A percentile compares a stretch with the other conserved stretches of the same genome.
phyloP scores from a whole-genome alignment of 148 eudicot species.

The Heliamphora exappendiculata region DNA sequence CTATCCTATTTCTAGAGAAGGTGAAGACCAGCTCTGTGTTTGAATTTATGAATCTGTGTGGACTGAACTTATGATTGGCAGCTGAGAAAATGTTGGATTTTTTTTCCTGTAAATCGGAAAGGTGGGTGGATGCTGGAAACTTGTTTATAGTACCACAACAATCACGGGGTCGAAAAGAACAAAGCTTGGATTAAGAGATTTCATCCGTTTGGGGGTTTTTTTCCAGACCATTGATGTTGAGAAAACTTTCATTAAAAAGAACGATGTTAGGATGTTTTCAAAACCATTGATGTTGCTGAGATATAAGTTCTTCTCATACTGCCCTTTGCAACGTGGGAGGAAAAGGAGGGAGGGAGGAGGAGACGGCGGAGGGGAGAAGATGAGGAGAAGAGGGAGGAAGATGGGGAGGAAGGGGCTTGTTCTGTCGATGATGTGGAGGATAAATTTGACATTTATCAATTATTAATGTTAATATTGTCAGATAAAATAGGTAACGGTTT shows the following conservation, averaged over 20 bases:
- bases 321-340: too few species aligned
- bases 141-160: constrained; percentile 78
- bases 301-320: constrained; percentile 27
- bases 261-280: too few species aligned
- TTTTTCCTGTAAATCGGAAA: constrained; percentile 22
- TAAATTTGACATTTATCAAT: too few species aligned
- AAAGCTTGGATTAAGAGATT: constrained; percentile 86
- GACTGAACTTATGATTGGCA: not conserved
- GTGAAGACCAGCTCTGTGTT: constrained; percentile 20
- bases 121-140: constrained; percentile 85
- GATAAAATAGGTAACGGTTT: too few species aligned
- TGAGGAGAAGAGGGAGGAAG: too few species aligned
- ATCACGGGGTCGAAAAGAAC: constrained; percentile 83
- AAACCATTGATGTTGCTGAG: constrained; percentile 60
- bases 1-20: constrained; percentile 59
- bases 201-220: constrained; percentile 71
- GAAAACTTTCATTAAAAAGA: too few species aligned
- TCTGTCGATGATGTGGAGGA: too few species aligned
- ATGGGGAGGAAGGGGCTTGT: too few species aligned
- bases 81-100: not conserved
- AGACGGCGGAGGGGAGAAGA: too few species aligned
- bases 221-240: constrained; percentile 59
- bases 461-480: too few species aligned
- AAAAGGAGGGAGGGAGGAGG: too few species aligned
- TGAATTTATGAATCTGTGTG: not conserved